These are phyloP conservation scores for Sorghum bicolor DNA, from an alignment of 176 grass and related monocot species.

Conservation along the genomic window Sorghum_bicolor_NCBIv3 NC_012878.2:51480501-51481000, in stretches of 20 bases:
- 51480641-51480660: slow-evolving; percentile 67
- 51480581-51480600: slow-evolving; percentile 63
- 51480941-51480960: slow-evolving; percentile 85
- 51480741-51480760: slow-evolving; percentile 65
- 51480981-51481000: slow-evolving; percentile 64
- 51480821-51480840: slow-evolving; percentile 46
- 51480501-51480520: slow-evolving; percentile 46
- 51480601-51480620: slow-evolving; percentile 72
- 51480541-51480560: slow-evolving; percentile 30
- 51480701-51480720: slow-evolving; percentile 61
- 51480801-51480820: slow-evolving; percentile 73
- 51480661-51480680: slow-evolving; percentile 69
- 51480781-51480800: slow-evolving; percentile 74
- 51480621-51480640: slow-evolving; percentile 64
- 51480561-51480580: slow-evolving; percentile 55
- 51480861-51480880: slow-evolving; percentile 77
- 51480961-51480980: slow-evolving; percentile 90
- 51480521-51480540: slow-evolving; percentile 30
- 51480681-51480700: slow-evolving; percentile 78
- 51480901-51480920: slow-evolving; percentile 63
- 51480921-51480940: slow-evolving; percentile 53
- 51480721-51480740: slow-evolving; percentile 59
- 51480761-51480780: slow-evolving; percentile 83
- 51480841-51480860: slow-evolving; percentile 62
- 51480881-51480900: slow-evolving; percentile 82